Conservation (phyloP, 164 flowering plant genomes). For the Litsea cubeba region DNA sequence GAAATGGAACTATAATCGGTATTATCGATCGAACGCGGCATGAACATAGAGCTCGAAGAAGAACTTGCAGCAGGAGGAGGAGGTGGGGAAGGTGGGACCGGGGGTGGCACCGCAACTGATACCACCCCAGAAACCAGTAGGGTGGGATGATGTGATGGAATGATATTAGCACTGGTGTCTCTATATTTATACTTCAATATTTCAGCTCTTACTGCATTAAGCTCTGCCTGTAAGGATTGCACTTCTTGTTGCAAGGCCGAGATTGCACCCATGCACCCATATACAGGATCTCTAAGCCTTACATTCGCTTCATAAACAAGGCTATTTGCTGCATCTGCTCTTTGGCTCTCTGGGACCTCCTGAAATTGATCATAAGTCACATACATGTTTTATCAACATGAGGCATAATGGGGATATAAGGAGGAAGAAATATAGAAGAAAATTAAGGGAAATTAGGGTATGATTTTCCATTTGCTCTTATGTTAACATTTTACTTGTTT, state of each 20-base stretch:
- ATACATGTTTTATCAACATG: not conserved
- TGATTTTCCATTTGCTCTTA: no score
- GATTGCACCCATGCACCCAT: conserved; percentile 97
- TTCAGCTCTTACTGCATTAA: conserved; percentile 65
- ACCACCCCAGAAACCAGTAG: conserved; percentile 37
- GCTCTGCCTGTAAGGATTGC: conserved; percentile 72
- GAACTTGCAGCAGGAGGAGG: conserved; percentile 20
- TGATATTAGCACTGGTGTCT: conserved; percentile 37
- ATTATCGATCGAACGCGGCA: conserved; percentile 27
- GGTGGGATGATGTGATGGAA: conserved; percentile 32
- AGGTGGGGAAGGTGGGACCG: conserved; percentile 30
- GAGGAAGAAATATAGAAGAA: not conserved
- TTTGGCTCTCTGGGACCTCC: conserved; percentile 82
- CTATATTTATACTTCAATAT: conserved; percentile 62
- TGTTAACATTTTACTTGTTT: no score
- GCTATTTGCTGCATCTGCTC: conserved; percentile 88
- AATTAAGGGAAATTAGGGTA: not conserved
- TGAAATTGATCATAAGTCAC: conserved; percentile 14
- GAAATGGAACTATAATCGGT: conserved; percentile 50
- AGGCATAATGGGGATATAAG: not conserved
- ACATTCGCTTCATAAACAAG: conserved; percentile 88
- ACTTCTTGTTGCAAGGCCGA: conserved; percentile 82
- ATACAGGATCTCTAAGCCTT: conserved; percentile 85
- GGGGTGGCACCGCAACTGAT: conserved; percentile 34
- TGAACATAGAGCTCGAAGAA: conserved; percentile 38